Base-by-base conservation (phyloP, 495 filamentous ascomycete species). In the Tuber magnatum region DNA sequence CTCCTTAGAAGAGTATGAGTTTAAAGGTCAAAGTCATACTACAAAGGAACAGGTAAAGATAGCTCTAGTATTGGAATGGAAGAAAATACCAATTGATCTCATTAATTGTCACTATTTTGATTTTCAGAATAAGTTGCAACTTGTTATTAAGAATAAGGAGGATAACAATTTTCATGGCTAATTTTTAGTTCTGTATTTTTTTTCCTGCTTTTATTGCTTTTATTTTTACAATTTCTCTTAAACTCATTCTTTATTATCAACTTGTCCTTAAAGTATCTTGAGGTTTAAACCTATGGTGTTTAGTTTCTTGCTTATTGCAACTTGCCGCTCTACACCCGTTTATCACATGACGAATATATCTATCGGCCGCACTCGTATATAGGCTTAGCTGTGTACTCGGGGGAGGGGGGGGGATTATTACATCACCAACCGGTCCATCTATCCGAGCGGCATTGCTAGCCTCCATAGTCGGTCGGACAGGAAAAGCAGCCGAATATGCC, bases 91-190 rank as follows among this genome's bases (percentile, higher is more conserved):
- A 46, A 72, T 72, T 20, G n/a, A 32, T 3, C 22, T 73, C 6
- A 72, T 76, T 32, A 73, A 76, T 39, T 24, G 32, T 9, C 40
- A 28, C 18, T 76, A 20, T 69, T 8, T 69, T 40, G 71, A 73
- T 56, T 9, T 76, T 12, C 44, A 43, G 3, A 22, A 48, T 28
- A 73, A 69, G 18, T 16, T 76, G 56, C 56, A 74, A 43, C 72
- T 74, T 69, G 61, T 69, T 24, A 69, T 73, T 69, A 73, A 51
- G 28, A 76, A 76, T 41, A 44, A 73, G 18, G 74, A 71, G 2
- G 42, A 70, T 22, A 76, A 76, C 9, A 76, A 73, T 39, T 73
- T 73, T 28, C 41, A 38, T 2, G 71, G 65, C 2, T 76, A 8
- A 43, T 43, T 43, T 43, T 43, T 6, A 43, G 4, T 43, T 43